Evolutionary conservation across 2,329 filamentous ascomycete genomes (phyloP), one percentile per base, ranked within the genome.

Genomic region (Dryadomyces quercivorus): DNA sequence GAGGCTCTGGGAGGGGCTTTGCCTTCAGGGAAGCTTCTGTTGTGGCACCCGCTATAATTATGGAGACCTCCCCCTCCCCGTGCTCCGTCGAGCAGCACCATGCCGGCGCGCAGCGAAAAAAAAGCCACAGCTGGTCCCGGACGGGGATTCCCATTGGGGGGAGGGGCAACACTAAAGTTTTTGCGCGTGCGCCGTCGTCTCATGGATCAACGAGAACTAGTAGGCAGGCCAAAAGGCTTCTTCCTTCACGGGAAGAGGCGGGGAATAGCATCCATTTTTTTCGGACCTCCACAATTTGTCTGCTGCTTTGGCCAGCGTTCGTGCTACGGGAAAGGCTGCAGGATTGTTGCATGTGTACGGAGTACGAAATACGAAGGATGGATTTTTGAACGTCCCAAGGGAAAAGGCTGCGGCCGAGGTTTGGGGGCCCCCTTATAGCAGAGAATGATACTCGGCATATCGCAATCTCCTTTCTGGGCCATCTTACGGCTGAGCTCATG

Each of bases 1-100:
- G 42, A 46, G 51, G 50, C 50, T 51, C 50, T 51, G 38, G 38
- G 50, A 51, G 50, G 50, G 50, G 36, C 50, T n/a, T 44, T 20
- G 18, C 16, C 5, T 46, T 47, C 31, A 38, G 31, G 31, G 51
- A 21, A 52, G 18, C 51, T 36, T 20, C 44, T n/a, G 22, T 52
- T 31, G 51, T 52, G 51, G 51, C 51, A 22, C 51, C 51, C 31
- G 31, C 42, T 46, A 44, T 22, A 52, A 38, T 47, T 52, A 47
- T 52, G 51, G 51, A 18, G 50, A 36, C 26, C 10, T 13, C n/a
- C n/a, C 42, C 42, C 40, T 13, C 42, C 42, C 18, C 42, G 7
- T 16, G 2, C 42, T 12, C 36, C 15, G 36, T 12, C 12, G 15
- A 16, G 9, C 10, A 16, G 15, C 4, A 16, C 15, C 36, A 40